phyloP scores from a whole-genome alignment of 257 asterid genomes.

The Nicotiana paniculata region DNA sequence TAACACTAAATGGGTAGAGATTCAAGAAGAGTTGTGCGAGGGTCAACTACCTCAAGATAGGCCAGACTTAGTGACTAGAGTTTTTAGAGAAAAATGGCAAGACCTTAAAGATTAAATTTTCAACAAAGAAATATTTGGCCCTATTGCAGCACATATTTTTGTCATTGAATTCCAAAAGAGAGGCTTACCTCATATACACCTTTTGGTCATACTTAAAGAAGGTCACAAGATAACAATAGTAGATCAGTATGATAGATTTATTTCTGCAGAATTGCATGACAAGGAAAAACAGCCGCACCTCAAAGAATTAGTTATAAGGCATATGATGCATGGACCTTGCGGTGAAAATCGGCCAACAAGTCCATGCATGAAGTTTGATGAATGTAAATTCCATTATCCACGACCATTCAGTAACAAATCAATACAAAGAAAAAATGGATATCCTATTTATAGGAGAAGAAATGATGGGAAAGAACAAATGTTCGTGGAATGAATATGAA shows the following conservation, averaged over 20 bases:
- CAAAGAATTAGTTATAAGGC: not conserved
- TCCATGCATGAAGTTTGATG: not conserved
- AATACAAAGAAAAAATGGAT: not conserved
- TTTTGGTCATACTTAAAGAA: not conserved
- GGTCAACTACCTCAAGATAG: not conserved
- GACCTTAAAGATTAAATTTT: not conserved
- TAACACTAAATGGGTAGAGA: not conserved
- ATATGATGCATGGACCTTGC: slow-evolving; percentile 8
- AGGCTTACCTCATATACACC: not conserved
- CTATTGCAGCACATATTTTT: not conserved
- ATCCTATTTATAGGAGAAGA: not conserved
- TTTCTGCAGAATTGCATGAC: not conserved
- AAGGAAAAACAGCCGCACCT: not conserved
- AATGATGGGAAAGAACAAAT: not conserved
- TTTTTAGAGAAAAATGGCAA: not conserved
- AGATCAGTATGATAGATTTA: not conserved
- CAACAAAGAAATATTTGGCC: not conserved
- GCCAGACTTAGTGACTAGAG: not conserved
- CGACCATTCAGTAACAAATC: not conserved
- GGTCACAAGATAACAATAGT: too few relatives aligned
- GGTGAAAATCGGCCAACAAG: not conserved
- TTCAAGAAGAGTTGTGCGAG: too few relatives aligned
- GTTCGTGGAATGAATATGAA: not conserved
- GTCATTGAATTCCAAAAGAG: slow-evolving; percentile 5
- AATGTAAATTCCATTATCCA: slow-evolving; percentile 5